Percentiles rank a stretch among this genome's conserved stretches.
These are phyloP conservation scores for Apiospora arundinis DNA, from an alignment of 2,329 filamentous ascomycete species.

Conservation along the genomic window DNA sequence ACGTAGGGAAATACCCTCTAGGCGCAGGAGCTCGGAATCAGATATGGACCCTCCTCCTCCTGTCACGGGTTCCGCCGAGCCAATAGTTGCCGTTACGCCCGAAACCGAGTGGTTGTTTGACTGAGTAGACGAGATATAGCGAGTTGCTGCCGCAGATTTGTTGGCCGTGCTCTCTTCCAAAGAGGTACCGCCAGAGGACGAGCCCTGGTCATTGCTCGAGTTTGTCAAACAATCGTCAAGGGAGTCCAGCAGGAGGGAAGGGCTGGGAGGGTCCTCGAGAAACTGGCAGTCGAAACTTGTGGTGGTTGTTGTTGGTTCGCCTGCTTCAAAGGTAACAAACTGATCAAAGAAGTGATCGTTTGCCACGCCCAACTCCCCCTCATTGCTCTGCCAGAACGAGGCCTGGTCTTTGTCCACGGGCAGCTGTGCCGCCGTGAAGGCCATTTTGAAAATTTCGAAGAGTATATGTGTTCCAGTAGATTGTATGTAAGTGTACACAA, in stretches of 20 bases:
- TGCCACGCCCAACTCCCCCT: constrained; percentile 34
- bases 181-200: constrained; percentile 25
- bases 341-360: constrained; percentile 43
- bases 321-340: constrained; percentile 41
- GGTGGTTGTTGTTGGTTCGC: constrained; percentile 34
- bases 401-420: constrained; percentile 41
- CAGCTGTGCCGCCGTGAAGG: constrained; percentile 38
- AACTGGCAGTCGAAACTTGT: constrained; percentile 30
- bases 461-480: background rate
- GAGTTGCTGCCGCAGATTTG: background rate
- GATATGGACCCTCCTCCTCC: constrained; percentile 50
- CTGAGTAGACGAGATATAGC: constrained; percentile 22
- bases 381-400: constrained; percentile 39
- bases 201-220: constrained; percentile 32
- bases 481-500: background rate
- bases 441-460: constrained; percentile 33
- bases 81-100: constrained; percentile 23
- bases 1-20: constrained; percentile 55
- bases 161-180: constrained; percentile 28
- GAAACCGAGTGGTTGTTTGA: constrained; percentile 28
- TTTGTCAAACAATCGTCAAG: constrained; percentile 32
- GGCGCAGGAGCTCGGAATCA: constrained; percentile 53
- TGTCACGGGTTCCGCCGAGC: constrained; percentile 35
- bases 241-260: constrained; percentile 39
- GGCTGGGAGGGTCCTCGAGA: constrained; percentile 39